Evolutionary conservation across 306 rosid genomes (phyloP), one percentile per base, ranked within the genome.

Genomic region (Prunus campanulata): DNA sequence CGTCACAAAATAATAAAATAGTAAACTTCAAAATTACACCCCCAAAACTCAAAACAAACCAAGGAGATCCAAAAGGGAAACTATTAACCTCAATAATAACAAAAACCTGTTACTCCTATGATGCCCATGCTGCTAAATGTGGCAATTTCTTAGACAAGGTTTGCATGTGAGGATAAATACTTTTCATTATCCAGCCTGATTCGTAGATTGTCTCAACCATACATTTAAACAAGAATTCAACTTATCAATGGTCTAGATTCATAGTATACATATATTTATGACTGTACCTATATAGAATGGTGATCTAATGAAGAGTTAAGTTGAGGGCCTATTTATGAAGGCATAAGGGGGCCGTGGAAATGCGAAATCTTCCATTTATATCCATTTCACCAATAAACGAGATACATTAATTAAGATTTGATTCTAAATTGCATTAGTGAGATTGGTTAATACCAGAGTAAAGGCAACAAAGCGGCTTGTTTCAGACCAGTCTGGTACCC

Each of bases 381-480:
- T 44, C 55, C 8, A 27, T 29, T 70, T 18, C 25, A 39, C 44
- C 5, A 27, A 18, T 71, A 30, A 18, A 32, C 22, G 7, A 62
- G 67, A 11, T 62, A 62, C 0, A 30, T 50, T 6, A 30, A 39
- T 13, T 56, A 71, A 3, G 22, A 8, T 15, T 56, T 20, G 44
- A 59, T 15, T 57, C 48, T 25, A 44, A 59, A 57, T 16, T 57
- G 56, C 25, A 72, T 42, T 20, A 57, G 27, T 59, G 57, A 73
- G 7, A 44, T 11, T 73, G 64, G 13, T 59, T 10, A 8, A 56
- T 86, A 95, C 99, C 96, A 92, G 76, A 55, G 92, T 89, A 69
- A 89, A 90, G 75, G 98, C 97, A 64, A 95, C 98, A 74, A 89
- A 92, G 71, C 97, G 99, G 84, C 97, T 90, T 64, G 77, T 85